Evolutionary conservation across 352 stramenopile genomes (phyloP).

Genomic region (Phytophthora megakarya): DNA sequence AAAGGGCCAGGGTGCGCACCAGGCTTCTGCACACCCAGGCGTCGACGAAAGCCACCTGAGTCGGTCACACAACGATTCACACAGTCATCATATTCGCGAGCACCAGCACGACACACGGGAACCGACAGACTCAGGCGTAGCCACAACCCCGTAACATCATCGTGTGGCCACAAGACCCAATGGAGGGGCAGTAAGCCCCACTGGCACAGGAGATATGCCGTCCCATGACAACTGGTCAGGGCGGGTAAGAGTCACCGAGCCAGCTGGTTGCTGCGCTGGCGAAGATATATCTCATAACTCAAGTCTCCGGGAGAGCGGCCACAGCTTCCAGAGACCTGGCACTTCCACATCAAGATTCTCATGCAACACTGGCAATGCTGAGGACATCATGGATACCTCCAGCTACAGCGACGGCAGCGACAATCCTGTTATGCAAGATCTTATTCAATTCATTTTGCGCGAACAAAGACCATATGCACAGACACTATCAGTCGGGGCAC

Average conservation of each 20-base stretch:
- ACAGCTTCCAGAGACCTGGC: too few species aligned
- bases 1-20: too few species aligned
- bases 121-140: too few species aligned
- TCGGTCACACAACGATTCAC: slow-evolving; percentile 1
- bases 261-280: not conserved
- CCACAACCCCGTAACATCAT: too few species aligned
- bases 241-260: not conserved
- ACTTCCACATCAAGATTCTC: too few species aligned
- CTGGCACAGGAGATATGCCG: not conserved
- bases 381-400: not conserved
- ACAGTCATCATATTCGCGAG: too few species aligned
- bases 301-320: too few species aligned
- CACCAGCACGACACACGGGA: too few species aligned
- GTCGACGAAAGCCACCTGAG: too few species aligned
- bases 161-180: not conserved
- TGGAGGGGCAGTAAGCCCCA: not conserved
- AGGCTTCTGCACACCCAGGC: too few species aligned
- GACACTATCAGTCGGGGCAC: not conserved
- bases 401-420: not conserved
- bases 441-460: not conserved
- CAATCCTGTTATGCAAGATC: not conserved
- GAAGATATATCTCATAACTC: too few species aligned
- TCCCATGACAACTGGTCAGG: not conserved
- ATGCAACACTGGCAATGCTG: not conserved
- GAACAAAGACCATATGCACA: not conserved